Evolutionary conservation across 2,329 filamentous ascomycete species (phyloP), one percentile per base, ranked within the genome.

Genomic region (Coleophoma cylindrospora): DNA sequence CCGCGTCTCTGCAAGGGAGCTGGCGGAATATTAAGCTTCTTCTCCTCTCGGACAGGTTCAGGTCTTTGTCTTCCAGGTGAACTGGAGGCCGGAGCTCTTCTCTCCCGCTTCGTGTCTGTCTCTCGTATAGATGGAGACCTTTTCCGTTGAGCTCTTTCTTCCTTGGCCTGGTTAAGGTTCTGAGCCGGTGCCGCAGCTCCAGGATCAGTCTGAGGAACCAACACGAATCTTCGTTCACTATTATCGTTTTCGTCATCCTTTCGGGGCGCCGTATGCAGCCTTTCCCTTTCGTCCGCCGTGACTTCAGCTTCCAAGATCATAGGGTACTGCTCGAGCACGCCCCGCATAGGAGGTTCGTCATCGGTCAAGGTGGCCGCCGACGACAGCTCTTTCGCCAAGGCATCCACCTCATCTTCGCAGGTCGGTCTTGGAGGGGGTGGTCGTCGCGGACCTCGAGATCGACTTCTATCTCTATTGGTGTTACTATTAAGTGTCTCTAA

Each of bases 341-440:
- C 87, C 50, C 79, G 79, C 50, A 77, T 76, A 45, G 75, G 73
- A 27, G 79, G 75, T 51, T 84, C 80, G 56, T 85, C 83, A 17
- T 50, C 53, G 7, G 56, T 47, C 9, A 50, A 21, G 40, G 32
- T 47, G 11, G 51, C 43, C 13, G 47, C 40, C 22, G 43, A 50
- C 22, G 74, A 72, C 58, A 79, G 68, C 62, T 91, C 87, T 63
- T 75, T 81, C 6, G 77, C 77, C 36, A 89, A 66, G 8, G 86
- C 80, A 13, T 72, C 74, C 14, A 64, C 70, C 64, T 89, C 87
- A 62, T 91, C 86, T 64, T 91, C 87, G 44, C 86, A 84, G 34
- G 68, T 82, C 4, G 86, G 84, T 15, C 74, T 73, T 1, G 85
- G 86, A 6, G 85, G 83, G 27, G 61, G 57, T 51, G 58, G 56